phyloP scores from a whole-genome alignment of 306 rosid genomes.

The Castanea sativa region DNA sequence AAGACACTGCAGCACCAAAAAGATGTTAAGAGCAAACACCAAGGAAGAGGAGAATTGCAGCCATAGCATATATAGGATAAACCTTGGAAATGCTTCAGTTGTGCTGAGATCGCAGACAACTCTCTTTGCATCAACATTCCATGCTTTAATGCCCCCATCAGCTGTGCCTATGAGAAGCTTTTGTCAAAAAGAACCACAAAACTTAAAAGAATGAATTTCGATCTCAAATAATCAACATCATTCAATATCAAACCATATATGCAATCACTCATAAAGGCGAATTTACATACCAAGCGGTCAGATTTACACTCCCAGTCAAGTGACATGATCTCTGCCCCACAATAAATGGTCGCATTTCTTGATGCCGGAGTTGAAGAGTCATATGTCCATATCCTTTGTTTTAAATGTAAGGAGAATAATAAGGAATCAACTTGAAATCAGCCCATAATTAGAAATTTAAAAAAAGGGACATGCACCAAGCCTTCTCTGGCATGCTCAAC shows the following conservation, averaged over 20 bases:
- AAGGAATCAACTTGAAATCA: slow-evolving; percentile 12
- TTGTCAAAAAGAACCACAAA: slow-evolving; percentile 39
- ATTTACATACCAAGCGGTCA: slow-evolving; percentile 80
- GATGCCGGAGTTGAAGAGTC: slow-evolving; percentile 86
- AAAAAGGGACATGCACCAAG: not conserved
- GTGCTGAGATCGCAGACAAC: slow-evolving; percentile 94
- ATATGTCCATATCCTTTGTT: slow-evolving; percentile 88
- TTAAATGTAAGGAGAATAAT: slow-evolving; percentile 13
- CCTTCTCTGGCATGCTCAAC: not conserved
- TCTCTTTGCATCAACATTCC: slow-evolving; percentile 97
- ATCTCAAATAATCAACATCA: slow-evolving; percentile 17
- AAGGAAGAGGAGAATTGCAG: slow-evolving; percentile 9
- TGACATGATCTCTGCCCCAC: slow-evolving; percentile 87
- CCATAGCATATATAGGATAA: slow-evolving; percentile 17
- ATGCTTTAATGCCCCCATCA: slow-evolving; percentile 88
- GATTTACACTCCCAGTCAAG: slow-evolving; percentile 99
- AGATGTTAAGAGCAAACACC: slow-evolving; percentile 10
- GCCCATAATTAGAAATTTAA: slow-evolving; percentile 13
- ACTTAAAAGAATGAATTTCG: slow-evolving; percentile 23
- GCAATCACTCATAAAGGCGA: slow-evolving; percentile 12
- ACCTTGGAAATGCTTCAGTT: slow-evolving; percentile 84
- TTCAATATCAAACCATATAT: slow-evolving; percentile 15
- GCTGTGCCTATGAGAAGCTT: slow-evolving; percentile 98
- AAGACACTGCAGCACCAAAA: slow-evolving; percentile 58
- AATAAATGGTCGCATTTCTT: slow-evolving; percentile 95